phyloP scores from a whole-genome alignment of 2,329 filamentous ascomycete species.

The Penicillium sp. region DNA sequence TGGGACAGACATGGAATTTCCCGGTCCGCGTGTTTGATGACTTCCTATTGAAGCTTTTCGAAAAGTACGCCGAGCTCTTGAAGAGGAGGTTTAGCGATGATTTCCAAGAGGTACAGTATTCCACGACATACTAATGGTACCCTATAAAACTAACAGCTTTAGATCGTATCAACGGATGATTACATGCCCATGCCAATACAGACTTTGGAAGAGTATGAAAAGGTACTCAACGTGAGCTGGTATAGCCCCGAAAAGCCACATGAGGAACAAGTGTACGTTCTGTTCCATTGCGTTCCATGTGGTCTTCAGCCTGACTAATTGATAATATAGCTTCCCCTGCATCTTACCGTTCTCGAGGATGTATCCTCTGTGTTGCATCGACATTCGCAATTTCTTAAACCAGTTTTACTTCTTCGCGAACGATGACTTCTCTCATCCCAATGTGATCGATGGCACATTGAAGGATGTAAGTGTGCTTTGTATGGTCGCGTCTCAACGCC shows the following conservation, averaged over 20 bases:
- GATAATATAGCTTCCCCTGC: constrained; percentile 69
- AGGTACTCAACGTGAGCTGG: constrained; percentile 95
- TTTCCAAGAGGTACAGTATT: constrained; percentile 72
- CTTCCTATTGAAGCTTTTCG: constrained; percentile 83
- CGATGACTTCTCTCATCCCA: constrained; percentile 89
- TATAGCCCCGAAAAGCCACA: constrained; percentile 78
- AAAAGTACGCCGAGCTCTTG: constrained; percentile 88
- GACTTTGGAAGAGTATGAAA: constrained; percentile 85
- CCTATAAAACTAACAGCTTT: constrained; percentile 9
- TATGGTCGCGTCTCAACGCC: not conserved
- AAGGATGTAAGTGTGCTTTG: constrained; percentile 59
- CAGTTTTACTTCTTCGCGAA: constrained; percentile 98
- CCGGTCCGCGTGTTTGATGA: constrained; percentile 76
- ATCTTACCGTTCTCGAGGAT: constrained; percentile 98
- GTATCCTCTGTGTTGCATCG: constrained; percentile 97
- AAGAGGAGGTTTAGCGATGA: constrained; percentile 92
- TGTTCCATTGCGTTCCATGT: not conserved
- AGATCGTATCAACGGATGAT: constrained; percentile 83
- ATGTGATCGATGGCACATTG: constrained; percentile 85
- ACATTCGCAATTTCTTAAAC: constrained; percentile 95
- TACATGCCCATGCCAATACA: constrained; percentile 99
- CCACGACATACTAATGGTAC: not conserved
- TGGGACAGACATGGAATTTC: constrained; percentile 78
- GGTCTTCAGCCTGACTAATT: not conserved
- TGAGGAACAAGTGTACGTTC: constrained; percentile 69